Evolutionary conservation across 345 rosid species (phyloP).

Genomic region (Moricandia arvensis): DNA sequence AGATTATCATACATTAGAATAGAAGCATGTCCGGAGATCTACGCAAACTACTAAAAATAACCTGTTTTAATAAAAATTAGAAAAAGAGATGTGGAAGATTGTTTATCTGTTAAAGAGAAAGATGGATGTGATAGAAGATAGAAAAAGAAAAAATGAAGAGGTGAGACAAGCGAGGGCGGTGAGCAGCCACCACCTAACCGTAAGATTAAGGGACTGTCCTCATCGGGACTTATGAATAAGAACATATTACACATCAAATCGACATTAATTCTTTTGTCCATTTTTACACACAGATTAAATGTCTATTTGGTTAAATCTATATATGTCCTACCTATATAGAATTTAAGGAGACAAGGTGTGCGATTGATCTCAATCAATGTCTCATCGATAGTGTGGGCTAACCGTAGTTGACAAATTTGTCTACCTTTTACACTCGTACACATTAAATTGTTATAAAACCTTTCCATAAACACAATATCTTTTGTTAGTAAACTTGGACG

Average conservation of each 20-base stretch:
- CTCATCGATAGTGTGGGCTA: conserved; percentile 25
- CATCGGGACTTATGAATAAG: conserved; percentile 29
- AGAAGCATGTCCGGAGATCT: not conserved
- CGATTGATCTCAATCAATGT: conserved; percentile 30
- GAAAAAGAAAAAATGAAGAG: conserved; percentile 22
- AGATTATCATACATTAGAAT: not conserved
- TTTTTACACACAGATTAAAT: not conserved
- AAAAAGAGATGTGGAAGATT: not conserved
- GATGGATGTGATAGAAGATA: conserved; percentile 26
- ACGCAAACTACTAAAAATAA: not conserved
- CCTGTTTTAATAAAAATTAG: not conserved
- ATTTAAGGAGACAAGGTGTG: conserved; percentile 36
- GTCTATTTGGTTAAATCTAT: not conserved
- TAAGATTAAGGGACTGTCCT: conserved; percentile 28
- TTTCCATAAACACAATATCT: conserved; percentile 4
- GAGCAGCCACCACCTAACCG: conserved; percentile 78
- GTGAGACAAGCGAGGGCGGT: conserved; percentile 47
- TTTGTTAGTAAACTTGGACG: not conserved
- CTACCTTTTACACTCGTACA: not conserved
- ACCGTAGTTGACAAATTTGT: conserved; percentile 25
- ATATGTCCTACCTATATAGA: not conserved
- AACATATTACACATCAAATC: conserved; percentile 26
- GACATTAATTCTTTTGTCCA: conserved; percentile 6
- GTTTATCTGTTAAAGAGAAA: not conserved
- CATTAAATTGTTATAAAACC: not conserved